phyloP scores from a whole-genome alignment of 306 rosid genomes.

The Rosa multiflora region DNA sequence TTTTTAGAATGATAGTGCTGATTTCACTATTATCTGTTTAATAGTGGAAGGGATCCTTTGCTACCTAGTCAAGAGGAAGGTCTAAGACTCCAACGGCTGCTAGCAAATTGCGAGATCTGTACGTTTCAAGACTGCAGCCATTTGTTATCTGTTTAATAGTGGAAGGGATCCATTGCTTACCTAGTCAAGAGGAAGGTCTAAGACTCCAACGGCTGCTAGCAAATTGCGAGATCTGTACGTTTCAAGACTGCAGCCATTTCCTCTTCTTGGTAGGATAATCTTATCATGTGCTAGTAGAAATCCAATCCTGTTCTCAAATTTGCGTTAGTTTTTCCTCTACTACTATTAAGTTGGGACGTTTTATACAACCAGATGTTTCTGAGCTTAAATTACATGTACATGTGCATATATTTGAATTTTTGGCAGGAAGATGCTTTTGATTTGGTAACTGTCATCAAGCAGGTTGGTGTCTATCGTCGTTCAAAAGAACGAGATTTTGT shows the following conservation, averaged over 20 bases:
- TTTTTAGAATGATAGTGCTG: conserved; percentile 25
- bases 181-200: conserved; percentile 68
- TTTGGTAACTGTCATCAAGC: conserved; percentile 63
- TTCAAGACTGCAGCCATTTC: conserved; percentile 66
- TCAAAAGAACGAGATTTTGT: conserved; percentile 56
- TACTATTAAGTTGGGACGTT: neutral
- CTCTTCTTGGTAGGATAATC: conserved; percentile 65
- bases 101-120: conserved; percentile 62
- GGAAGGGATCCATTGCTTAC: conserved; percentile 73
- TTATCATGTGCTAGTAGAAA: neutral
- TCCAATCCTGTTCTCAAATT: neutral
- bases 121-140: conserved; percentile 62
- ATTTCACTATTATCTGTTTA: conserved; percentile 28
- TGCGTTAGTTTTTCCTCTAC: neutral
- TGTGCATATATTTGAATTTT: neutral
- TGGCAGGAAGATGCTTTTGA: conserved; percentile 72
- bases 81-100: conserved; percentile 41
- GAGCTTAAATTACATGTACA: neutral
- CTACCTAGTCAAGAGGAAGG: conserved; percentile 74
- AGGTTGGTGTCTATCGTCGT: conserved; percentile 70
- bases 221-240: conserved; percentile 56
- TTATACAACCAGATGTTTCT: too few species aligned
- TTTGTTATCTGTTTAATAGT: conserved; percentile 48
- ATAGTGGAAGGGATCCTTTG: conserved; percentile 69
- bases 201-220: conserved; percentile 48